A percentile compares a stretch with the other conserved stretches of the same genome.
Conservation (phyloP, 768 basidiomycete genomes). For the Amanita rubescens region DNA sequence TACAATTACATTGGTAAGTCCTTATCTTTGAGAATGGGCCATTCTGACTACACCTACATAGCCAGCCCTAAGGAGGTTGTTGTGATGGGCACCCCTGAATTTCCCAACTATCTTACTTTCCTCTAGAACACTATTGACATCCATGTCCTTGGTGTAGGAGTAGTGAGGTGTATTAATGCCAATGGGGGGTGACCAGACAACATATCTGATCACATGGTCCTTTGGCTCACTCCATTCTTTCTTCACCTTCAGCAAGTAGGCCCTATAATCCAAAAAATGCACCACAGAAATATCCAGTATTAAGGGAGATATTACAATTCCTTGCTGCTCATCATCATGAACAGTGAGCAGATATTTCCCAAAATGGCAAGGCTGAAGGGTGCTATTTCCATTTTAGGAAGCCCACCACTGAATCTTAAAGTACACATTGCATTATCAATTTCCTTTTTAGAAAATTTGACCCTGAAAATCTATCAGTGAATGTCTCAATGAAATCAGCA, state of each 20-base stretch:
- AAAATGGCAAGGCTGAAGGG: too few species aligned
- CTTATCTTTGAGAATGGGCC: conserved; percentile 17
- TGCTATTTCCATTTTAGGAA: too few species aligned
- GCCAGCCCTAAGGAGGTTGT: conserved; percentile 27
- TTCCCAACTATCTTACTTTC: conserved; percentile 20
- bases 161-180: conserved; percentile 19
- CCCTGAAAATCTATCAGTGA: too few species aligned
- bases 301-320: too few species aligned
- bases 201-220: conserved; percentile 29
- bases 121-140: conserved; percentile 23
- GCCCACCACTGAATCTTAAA: too few species aligned
- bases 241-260: conserved; percentile 24
- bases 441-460: too few species aligned
- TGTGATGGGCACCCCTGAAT: conserved; percentile 26
- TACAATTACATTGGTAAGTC: conserved; percentile 25
- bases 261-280: too few species aligned
- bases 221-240: conserved; percentile 24
- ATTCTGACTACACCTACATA: conserved; percentile 21
- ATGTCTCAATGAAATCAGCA: too few species aligned
- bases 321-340: too few species aligned
- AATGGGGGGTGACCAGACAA: conserved; percentile 33
- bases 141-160: conserved; percentile 22
- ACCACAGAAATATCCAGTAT: too few species aligned
- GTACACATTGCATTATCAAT: too few species aligned
- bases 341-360: too few species aligned